Evolutionary conservation across 1,284 basidiomycete species (phyloP).

Genomic region (Lentinus polychrous): DNA sequence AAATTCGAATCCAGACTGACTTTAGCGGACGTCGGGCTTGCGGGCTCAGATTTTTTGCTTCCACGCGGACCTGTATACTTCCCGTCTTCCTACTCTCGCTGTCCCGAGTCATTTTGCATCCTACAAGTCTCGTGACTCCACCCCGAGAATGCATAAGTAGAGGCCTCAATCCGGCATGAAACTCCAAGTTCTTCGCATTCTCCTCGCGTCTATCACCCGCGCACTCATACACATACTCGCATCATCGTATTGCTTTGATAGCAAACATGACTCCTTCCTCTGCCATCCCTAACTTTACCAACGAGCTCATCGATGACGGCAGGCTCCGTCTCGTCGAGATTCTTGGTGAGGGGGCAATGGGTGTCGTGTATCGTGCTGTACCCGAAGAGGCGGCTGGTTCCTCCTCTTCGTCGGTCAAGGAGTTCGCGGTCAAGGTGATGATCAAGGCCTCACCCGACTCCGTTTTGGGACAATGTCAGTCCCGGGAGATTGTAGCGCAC

Average conservation of each 20-base stretch:
- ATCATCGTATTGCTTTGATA: background rate
- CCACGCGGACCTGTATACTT: no score
- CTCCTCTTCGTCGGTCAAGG: conserved; percentile 25
- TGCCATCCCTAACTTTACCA: conserved; percentile 17
- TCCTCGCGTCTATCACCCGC: conserved; percentile 1
- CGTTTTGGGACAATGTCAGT: conserved; percentile 15
- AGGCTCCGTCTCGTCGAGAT: conserved; percentile 38
- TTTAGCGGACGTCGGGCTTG: no score
- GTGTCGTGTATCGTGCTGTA: conserved; percentile 28
- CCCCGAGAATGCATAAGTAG: background rate
- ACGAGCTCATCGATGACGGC: conserved; percentile 21
- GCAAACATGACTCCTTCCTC: conserved; percentile 8
- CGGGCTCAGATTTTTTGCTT: no score
- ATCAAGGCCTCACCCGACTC: conserved; percentile 45
- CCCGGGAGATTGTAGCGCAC: conserved; percentile 34
- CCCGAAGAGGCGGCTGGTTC: conserved; percentile 45
- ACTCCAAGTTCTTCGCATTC: background rate
- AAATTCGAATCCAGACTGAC: no score
- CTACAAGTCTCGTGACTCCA: background rate
- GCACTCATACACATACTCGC: background rate
- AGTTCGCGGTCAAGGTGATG: conserved; percentile 59
- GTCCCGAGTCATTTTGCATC: no score
- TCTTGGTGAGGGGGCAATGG: conserved; percentile 28
- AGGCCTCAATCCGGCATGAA: background rate
- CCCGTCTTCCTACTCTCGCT: no score